Conservation (phyloP, 352 stramenopile genomes). For the Phytopythium boreale region DNA sequence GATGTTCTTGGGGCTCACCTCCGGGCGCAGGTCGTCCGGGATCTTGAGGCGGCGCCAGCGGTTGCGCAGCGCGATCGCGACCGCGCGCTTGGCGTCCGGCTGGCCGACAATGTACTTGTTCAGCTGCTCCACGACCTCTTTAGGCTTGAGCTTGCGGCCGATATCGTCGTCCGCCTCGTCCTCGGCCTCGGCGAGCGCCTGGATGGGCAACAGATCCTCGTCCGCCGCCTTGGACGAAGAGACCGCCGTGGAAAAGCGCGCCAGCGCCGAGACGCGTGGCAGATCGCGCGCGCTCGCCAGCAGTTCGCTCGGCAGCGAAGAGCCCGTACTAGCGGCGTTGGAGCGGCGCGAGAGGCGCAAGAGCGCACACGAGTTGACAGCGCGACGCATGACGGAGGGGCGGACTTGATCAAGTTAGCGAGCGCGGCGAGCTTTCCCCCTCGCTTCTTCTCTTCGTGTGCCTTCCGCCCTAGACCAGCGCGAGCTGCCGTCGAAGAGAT, state of each 20-base stretch:
- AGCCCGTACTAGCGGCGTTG: background rate
- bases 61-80: conserved; percentile 98
- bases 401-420: background rate
- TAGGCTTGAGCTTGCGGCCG: conserved; percentile 85
- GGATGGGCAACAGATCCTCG: conserved; percentile 24
- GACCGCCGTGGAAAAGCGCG: conserved; percentile 28
- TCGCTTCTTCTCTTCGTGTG: background rate
- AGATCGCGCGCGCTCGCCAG: background rate
- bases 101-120: conserved; percentile 99
- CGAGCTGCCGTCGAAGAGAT: background rate
- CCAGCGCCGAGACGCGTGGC: conserved; percentile 6
- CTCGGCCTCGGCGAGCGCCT: conserved; percentile 27
- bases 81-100: conserved; percentile 95
- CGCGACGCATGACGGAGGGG: conserved; percentile 3
- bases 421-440: background rate
- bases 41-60: conserved; percentile 97
- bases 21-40: conserved; percentile 83
- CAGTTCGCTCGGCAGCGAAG: background rate
- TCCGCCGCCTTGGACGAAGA: conserved; percentile 23
- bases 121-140: conserved; percentile 93
- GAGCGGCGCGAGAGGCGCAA: conserved; percentile 16
- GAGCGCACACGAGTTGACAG: conserved; percentile 13
- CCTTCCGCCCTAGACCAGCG: background rate
- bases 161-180: conserved; percentile 43
- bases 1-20: conserved; percentile 99